A percentile compares a stretch with the other conserved stretches of the same genome.
These are phyloP conservation scores for Fonsecaea monophora DNA, from an alignment of 2,329 filamentous ascomycete genomes.

Conservation along the genomic window DNA sequence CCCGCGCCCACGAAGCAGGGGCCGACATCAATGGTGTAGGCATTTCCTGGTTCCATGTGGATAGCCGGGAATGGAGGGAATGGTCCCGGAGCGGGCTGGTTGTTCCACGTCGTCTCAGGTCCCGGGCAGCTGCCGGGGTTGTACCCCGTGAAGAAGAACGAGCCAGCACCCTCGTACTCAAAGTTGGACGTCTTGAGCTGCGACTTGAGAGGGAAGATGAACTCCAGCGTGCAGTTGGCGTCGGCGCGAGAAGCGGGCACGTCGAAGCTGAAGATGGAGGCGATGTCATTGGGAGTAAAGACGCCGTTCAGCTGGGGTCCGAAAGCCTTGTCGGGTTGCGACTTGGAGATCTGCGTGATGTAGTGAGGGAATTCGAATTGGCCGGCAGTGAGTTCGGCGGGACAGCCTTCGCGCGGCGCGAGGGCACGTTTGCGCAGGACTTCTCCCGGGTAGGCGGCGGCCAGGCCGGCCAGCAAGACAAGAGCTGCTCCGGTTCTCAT, in stretches of 20 bases:
- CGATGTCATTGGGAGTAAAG: conserved; percentile 58
- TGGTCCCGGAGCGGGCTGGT: conserved; percentile 54
- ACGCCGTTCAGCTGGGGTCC: conserved; percentile 65
- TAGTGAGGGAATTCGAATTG: conserved; percentile 66
- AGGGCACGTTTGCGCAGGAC: conserved; percentile 52
- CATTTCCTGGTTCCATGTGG: conserved; percentile 60
- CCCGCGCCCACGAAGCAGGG: conserved; percentile 41
- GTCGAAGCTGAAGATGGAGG: conserved; percentile 73
- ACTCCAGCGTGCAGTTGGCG: conserved; percentile 68
- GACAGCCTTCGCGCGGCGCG: conserved; percentile 52
- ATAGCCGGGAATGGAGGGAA: conserved; percentile 51
- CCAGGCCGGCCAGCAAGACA: conserved; percentile 49
- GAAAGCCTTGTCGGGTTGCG: conserved; percentile 58
- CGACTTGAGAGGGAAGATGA: conserved; percentile 66
- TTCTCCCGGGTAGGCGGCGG: conserved; percentile 51
- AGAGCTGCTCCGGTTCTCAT: conserved; percentile 51
- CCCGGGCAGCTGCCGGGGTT: conserved; percentile 56
- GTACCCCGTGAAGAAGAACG: conserved; percentile 58
- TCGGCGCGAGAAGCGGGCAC: conserved; percentile 61
- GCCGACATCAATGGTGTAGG: conserved; percentile 55
- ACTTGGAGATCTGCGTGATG: conserved; percentile 66
- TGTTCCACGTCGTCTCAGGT: conserved; percentile 61
- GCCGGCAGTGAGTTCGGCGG: conserved; percentile 52
- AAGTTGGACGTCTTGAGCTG: conserved; percentile 67
- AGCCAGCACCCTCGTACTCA: conserved; percentile 61